Base-by-base conservation (phyloP, 495 filamentous ascomycete genomes). In the Annulohypoxylon maeteangense region DNA sequence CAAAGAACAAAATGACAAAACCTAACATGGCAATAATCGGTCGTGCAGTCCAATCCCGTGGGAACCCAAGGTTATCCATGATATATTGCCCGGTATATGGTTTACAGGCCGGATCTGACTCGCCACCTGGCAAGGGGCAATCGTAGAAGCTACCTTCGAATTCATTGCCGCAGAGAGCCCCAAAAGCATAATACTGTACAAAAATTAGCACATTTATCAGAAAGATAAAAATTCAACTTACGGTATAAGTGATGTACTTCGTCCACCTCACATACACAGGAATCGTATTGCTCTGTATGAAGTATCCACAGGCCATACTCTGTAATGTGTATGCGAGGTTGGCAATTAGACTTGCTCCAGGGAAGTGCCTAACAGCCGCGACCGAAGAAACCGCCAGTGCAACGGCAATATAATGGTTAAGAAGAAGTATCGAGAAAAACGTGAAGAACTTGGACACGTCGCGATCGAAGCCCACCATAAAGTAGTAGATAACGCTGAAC, bases 201-300 rank as follows among this genome's bases (percentile, higher is more conserved):
- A 48, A 48, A 42, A 8, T 69, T 48, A 76, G 65, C 18, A 32
- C 56, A 18, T 8, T 8, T n/a, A 2, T 8, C 3, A 14, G 0
- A 22, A 4, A 6, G 2, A 44, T 12, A 7, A 7, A n/a, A 2
- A 7, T 2, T 11, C 0, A 51, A 80, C 83, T 75, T 75, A 83
- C 81, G 16, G 81, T 80, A 69, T 86, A 87, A 2, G 85, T 81
- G 10, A 81, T 82, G 78, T 87, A 89, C 76, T 91, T 92, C 7
- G 90, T 80, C 91, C 91, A 93, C 44, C 90, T 80, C 16, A 90
- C 85, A 74, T 91, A 93, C 3, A 92, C 84, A 0, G 91, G 90
- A 14, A 93, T 92, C 32, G 89, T 88, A 38, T 89, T 85, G 10
- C 84, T 78, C 68, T 93, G 90, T 25, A 93, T 86, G 70, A 93